phyloP scores from a whole-genome alignment of 805 yeast genomes.

The Pichia scutulata region DNA sequence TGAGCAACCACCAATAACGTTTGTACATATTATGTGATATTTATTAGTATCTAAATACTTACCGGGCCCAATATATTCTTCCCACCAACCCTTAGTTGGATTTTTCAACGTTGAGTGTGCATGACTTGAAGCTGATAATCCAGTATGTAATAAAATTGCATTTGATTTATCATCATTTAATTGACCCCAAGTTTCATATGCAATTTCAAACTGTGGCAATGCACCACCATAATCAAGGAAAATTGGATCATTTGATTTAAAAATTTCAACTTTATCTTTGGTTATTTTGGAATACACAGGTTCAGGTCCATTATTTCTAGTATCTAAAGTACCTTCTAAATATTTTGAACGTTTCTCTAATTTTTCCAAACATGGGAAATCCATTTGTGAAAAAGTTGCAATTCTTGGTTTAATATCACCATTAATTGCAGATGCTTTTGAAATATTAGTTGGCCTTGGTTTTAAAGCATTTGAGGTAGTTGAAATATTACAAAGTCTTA shows the following conservation, averaged over 20 bases:
- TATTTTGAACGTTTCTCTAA: constrained; percentile 46
- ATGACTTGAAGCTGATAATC: constrained; percentile 88
- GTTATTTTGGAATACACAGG: constrained; percentile 71
- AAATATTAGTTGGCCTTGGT: constrained; percentile 9
- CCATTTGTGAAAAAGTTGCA: constrained; percentile 38
- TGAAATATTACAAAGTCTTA: not conserved
- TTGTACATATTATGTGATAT: constrained; percentile 80
- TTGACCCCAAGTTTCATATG: constrained; percentile 88
- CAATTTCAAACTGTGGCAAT: constrained; percentile 69
- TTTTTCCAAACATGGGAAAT: constrained; percentile 82
- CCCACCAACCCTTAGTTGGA: constrained; percentile 90
- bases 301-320: constrained; percentile 56
- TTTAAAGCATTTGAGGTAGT: constrained; percentile 1
- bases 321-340: constrained; percentile 32
- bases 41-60: constrained; percentile 71
- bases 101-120: constrained; percentile 75
- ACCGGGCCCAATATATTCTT: constrained; percentile 82
- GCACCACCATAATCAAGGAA: constrained; percentile 77
- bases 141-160: constrained; percentile 79
- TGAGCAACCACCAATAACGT: constrained; percentile 90
- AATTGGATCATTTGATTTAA: constrained; percentile 47
- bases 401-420: not conserved
- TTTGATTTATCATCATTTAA: constrained; percentile 58
- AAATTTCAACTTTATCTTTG: constrained; percentile 57
- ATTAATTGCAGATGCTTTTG: constrained; percentile 2